phyloP scores from a whole-genome alignment of 2,329 filamentous ascomycete species.

The Bipolaris zeicola region DNA sequence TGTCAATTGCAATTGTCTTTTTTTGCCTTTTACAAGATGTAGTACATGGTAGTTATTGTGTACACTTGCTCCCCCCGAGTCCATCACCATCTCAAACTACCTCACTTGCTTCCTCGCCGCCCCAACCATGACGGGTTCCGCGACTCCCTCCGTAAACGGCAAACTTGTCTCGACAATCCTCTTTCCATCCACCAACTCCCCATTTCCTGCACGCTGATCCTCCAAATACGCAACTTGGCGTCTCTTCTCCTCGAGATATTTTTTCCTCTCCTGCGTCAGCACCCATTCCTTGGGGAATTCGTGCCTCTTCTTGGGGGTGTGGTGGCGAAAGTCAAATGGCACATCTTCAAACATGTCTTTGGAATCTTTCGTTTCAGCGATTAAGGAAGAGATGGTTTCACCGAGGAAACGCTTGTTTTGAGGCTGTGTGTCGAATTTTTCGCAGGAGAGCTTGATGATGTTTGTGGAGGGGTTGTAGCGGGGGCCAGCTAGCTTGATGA shows the following conservation, averaged over 20 bases:
- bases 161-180: slow-evolving; percentile 47
- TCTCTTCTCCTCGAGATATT: slow-evolving; percentile 68
- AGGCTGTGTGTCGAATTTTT: slow-evolving; percentile 83
- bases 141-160: slow-evolving; percentile 27
- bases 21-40: no score
- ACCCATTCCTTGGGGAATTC: slow-evolving; percentile 84
- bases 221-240: slow-evolving; percentile 61
- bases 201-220: slow-evolving; percentile 58
- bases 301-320: slow-evolving; percentile 69
- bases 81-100: background rate
- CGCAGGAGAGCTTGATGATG: slow-evolving; percentile 86
- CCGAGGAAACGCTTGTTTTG: slow-evolving; percentile 97
- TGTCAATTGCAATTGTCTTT: no score
- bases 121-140: slow-evolving; percentile 26
- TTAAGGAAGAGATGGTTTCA: slow-evolving; percentile 74
- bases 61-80: no score
- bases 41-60: no score
- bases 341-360: slow-evolving; percentile 86
- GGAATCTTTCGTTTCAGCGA: slow-evolving; percentile 75
- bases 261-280: slow-evolving; percentile 71
- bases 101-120: slow-evolving; percentile 18
- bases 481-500: slow-evolving; percentile 83
- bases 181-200: slow-evolving; percentile 61
- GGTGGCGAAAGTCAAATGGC: slow-evolving; percentile 86
- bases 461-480: slow-evolving; percentile 87